Evolutionary conservation across 305 asterid genomes (phyloP), one percentile per base, ranked within the genome.

Genomic region (Lippia alba): DNA sequence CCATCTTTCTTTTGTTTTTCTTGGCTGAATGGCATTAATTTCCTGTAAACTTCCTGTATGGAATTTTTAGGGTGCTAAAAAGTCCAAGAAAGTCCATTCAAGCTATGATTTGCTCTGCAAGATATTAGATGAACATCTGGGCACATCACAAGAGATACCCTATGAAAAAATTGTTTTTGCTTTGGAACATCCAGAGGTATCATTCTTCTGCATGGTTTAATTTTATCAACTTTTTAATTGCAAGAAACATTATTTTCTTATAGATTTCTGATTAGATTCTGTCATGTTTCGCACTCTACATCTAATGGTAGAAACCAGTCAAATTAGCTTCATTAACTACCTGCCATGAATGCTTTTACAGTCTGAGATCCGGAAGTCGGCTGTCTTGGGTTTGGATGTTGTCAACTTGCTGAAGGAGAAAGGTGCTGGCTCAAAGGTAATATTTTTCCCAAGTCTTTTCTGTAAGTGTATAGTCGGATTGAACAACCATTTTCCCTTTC

Each of bases 141-240:
- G 63, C 40, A 69, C 81, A 53, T 82, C 97, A 66, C 65, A 65
- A 66, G 89, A 80, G 71, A 70, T 79, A 49, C 84, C 85, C 12
- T 79, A 83, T 83, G 85, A 93, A 58, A 90, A 85, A 77, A 34
- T 82, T 46, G 78, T 85, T 86, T 90, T 90, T 74, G 85, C 91
- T 19, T 70, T 94, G 73, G 91, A 94, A 80, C 96, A 91, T 83
- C 87, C 96, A 4, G 88, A 83, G 97, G 99, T 91, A 87, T 58
- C 59, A 58, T 74, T 78, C 49, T 46, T 73, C 67, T 15, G 46
- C 36, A n/a, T 7, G 41, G 33, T 69, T 66, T 56, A 60, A 30
- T 74, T 64, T 36, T 62, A 65, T 45, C 17, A 18, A 20, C 46
- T 12, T 59, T 60, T 9, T 44, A 53, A 67, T 66, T 20, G 17